Evolutionary conservation across 192 early-diverging fungal genomes (phyloP), one percentile per base, ranked within the genome.

Genomic region (Coemansia sp.): DNA sequence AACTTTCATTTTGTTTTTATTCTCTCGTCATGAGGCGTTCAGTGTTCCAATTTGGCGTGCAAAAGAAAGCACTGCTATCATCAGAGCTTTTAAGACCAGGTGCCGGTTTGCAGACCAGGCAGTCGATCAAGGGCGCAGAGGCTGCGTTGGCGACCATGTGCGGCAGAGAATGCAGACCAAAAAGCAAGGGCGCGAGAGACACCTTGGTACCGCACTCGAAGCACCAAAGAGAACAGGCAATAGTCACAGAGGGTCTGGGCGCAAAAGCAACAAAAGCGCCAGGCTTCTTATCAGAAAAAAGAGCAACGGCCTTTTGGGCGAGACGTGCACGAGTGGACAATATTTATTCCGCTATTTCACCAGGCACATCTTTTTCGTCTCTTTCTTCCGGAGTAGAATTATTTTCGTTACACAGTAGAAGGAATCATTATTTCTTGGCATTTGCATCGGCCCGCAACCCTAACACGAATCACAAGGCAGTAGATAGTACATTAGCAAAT

Each of bases 381-480:
- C 26, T 62, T 4, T 32, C 61, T 9, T 32, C 32, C 32, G 32
- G 32, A 32, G 32, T 4, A 32, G 4, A 32, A 32, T 32, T 32
- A 32, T 42, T 62, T 62, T 26, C 61, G 26, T 4, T 22, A 7
- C 26, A 54, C 13, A 54, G 21, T 62, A 39, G 43, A 19, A 42
- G 43, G 45, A 59, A 59, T 55, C 13, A 40, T 32, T 45, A 52
- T 57, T 58, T 43, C 13, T 66, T 65, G 19, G 19, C 63, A 26
- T 26, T 10, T 26, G 51, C 8, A 54, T 54, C 16, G 12, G 62
- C 46, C 15, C 43, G 13, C 43, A 39, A 0, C 39, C 39, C 39
- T 59, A 22, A 16, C 16, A 40, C 57, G 41, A 59, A 41, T 8
- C 16, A 5, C 39, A 37, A 22, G 8, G 37, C 16, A 8, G 4